Evolutionary conservation across 768 basidiomycete genomes (phyloP), one percentile per base, ranked within the genome.

Genomic region (Leccinum aurantiacum): DNA sequence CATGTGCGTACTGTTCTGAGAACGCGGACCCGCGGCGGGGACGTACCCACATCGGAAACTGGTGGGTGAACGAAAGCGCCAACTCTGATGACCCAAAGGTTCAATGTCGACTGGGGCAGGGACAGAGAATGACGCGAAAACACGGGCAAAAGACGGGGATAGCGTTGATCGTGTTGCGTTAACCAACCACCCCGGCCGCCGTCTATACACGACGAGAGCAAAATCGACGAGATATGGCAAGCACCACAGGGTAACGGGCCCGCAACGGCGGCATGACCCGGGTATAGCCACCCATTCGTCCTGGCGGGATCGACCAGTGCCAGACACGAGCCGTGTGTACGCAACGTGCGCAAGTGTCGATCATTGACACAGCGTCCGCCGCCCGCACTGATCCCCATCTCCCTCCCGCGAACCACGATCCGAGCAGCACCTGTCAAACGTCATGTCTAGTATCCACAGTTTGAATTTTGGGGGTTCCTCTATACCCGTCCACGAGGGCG

Each of bases 261-360:
- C 41, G n/a, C 17, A 44, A n/a, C n/a, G n/a, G n/a, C n/a, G n/a
- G 41, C n/a, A 44, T 8, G n/a, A 19, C n/a, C n/a, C n/a, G 41
- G 41, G n/a, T 10, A 44, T 44, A 44, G n/a, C 41, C 41, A 44
- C 41, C 41, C 15, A 15, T 13, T 33, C 51, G 38, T 37, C 33
- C 44, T 15, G 19, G 22, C 51, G 37, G 22, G 55, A 58, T 52
- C 27, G 25, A 47, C 41, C n/a, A 17, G 38, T 41, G 15, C 8
- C 41, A 41, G 41, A 35, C 22, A 15, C 1, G 22, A 7, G 19
- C 6, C 46, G 17, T 33, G n/a, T 44, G n/a, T 44, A 14, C 35
- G 41, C 53, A n/a, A 38, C 19, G 56, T 33, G 41, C 41, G 41
- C 41, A 44, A 44, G n/a, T 37, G 57, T 60, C 44, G 64, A 65